Conservation (phyloP, 2,329 filamentous ascomycete species). For the Penicillium psychrosexuale region DNA sequence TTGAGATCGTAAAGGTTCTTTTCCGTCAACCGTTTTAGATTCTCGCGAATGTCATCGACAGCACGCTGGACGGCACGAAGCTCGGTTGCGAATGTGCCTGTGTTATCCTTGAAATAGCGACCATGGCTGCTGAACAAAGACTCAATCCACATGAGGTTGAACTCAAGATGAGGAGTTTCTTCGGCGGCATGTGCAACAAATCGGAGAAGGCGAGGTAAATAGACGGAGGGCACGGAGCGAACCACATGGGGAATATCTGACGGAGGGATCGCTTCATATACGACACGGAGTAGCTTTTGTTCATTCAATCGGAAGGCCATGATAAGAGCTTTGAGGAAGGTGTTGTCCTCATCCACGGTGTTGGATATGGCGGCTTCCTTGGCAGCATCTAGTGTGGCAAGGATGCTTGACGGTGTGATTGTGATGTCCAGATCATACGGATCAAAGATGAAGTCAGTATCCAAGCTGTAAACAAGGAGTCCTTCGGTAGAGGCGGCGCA, state of each 20-base stretch:
- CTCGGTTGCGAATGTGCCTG: conserved; percentile 77
- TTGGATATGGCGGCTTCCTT: conserved; percentile 30
- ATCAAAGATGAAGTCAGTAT: conserved; percentile 81
- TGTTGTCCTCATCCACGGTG: conserved; percentile 66
- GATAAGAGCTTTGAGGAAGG: conserved; percentile 82
- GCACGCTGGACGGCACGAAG: conserved; percentile 78
- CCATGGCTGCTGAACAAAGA: conserved; percentile 77
- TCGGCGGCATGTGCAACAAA: conserved; percentile 87
- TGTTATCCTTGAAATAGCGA: conserved; percentile 75
- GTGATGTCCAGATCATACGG: conserved; percentile 94
- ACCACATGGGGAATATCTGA: conserved; percentile 74
- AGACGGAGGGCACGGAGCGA: conserved; percentile 74
- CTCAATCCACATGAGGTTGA: conserved; percentile 91
- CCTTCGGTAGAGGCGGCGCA: conserved; percentile 95
- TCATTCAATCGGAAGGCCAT: conserved; percentile 98
- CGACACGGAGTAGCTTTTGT: conserved; percentile 71
- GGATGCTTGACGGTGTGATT: conserved; percentile 82
- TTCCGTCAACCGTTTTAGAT: conserved; percentile 77
- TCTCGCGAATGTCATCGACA: conserved; percentile 73
- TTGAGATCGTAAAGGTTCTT: conserved; percentile 88
- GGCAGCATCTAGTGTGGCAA: conserved; percentile 63
- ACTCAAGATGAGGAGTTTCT: conserved; percentile 88
- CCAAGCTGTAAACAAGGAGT: conserved; percentile 86
- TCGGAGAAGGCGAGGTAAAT: conserved; percentile 77
- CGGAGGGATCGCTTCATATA: conserved; percentile 80